Evolutionary conservation across 1,139 yeast genomes (phyloP).

Genomic region (Kodamaea derodonti): DNA sequence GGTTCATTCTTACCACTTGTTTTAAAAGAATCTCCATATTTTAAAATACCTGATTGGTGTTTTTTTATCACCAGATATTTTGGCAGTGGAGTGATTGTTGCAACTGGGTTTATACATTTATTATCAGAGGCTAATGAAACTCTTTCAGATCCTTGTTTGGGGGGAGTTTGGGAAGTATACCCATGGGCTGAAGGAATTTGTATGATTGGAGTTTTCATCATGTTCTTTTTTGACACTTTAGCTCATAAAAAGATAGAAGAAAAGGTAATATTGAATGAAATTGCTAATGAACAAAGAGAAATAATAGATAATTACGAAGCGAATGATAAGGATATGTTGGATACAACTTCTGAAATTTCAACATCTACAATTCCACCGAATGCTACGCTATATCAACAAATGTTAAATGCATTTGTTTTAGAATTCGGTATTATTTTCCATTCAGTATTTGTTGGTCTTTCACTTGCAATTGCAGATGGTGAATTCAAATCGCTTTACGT

Average conservation of each 20-base stretch:
- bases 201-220: conserved; percentile 33
- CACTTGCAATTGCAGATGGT: conserved; percentile 37
- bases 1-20: conserved; percentile 32
- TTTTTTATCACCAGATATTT: conserved; percentile 26
- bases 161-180: conserved; percentile 31
- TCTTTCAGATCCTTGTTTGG: conserved; percentile 32
- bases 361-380: not conserved
- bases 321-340: not conserved
- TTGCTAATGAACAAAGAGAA: not conserved
- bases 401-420: conserved; percentile 25
- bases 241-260: conserved; percentile 22
- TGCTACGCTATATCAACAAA: conserved; percentile 9
- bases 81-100: conserved; percentile 35
- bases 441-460: conserved; percentile 38
- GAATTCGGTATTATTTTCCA: conserved; percentile 42
- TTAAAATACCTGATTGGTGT: conserved; percentile 23
- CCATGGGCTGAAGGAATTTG: conserved; percentile 43
- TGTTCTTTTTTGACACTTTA: conserved; percentile 28
- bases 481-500: conserved; percentile 33
- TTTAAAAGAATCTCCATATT: conserved; percentile 17
- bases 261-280: conserved; percentile 1
- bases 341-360: not conserved
- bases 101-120: conserved; percentile 34
- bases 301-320: not conserved
- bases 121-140: conserved; percentile 27